Evolutionary conservation across 1,284 basidiomycete genomes (phyloP).

Genomic region (Fomitopsis schrenkii): DNA sequence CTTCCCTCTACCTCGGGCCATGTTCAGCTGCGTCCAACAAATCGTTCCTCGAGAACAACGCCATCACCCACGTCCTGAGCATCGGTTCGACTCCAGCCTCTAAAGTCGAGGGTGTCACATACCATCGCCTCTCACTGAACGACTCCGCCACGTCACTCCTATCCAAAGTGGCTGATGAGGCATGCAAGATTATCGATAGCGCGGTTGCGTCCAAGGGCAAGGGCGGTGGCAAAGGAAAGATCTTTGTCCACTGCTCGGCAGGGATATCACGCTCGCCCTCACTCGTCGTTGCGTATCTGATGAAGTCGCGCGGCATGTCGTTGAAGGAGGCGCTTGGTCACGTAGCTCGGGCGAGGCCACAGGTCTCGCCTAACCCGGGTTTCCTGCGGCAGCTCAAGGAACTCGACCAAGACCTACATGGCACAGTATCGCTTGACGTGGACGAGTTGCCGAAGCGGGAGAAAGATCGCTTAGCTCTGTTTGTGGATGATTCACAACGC

Average conservation of each 20-base stretch:
- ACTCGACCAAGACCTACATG: conserved; percentile 29
- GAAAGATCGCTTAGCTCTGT: conserved; percentile 28
- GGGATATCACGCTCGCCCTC: conserved; percentile 47
- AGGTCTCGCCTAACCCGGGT: conserved; percentile 34
- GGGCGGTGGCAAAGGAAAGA: conserved; percentile 30
- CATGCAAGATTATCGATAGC: conserved; percentile 26
- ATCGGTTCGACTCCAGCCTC: conserved; percentile 28
- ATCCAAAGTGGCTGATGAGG: conserved; percentile 18
- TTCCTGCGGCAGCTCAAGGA: conserved; percentile 36
- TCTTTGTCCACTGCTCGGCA: conserved; percentile 50
- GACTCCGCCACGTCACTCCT: conserved; percentile 29
- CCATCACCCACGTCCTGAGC: conserved; percentile 34
- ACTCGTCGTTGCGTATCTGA: conserved; percentile 50
- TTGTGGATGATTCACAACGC: conserved; percentile 12
- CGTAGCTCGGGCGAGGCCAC: conserved; percentile 27
- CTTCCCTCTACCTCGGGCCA: conserved; percentile 20
- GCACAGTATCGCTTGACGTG: conserved; percentile 24
- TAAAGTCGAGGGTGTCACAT: conserved; percentile 25
- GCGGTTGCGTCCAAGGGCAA: conserved; percentile 14
- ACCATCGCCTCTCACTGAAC: conserved; percentile 31
- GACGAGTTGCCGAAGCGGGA: conserved; percentile 29
- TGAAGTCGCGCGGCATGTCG: conserved; percentile 32
- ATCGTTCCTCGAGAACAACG: conserved; percentile 15
- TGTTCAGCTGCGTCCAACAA: conserved; percentile 18
- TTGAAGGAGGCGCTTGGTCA: conserved; percentile 30